phyloP scores from a whole-genome alignment of 2,329 filamentous ascomycete genomes.

The Calonectria multiphialidica region DNA sequence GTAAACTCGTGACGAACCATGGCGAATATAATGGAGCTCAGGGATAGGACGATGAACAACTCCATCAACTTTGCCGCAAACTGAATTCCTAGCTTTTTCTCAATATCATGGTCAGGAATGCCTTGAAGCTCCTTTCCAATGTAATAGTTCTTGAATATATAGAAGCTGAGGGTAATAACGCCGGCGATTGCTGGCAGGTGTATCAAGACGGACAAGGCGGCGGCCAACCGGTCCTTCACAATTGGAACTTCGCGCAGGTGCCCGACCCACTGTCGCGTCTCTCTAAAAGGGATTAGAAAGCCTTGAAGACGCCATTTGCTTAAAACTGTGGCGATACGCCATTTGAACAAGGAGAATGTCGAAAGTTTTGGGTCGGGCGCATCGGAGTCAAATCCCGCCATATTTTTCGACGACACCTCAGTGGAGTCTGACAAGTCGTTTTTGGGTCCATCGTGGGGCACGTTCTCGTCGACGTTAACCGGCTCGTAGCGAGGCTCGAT shows the following conservation, averaged over 20 bases:
- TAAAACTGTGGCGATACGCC: slow-evolving; percentile 28
- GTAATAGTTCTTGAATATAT: slow-evolving; percentile 39
- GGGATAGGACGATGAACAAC: slow-evolving; percentile 34
- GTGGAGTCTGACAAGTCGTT: background rate
- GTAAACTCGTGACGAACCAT: slow-evolving; percentile 36
- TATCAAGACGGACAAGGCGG: slow-evolving; percentile 25
- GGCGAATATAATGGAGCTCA: slow-evolving; percentile 33
- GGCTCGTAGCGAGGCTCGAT: slow-evolving; percentile 30
- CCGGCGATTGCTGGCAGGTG: slow-evolving; percentile 35
- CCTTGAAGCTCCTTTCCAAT: slow-evolving; percentile 39
- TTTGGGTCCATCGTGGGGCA: background rate
- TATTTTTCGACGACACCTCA: background rate
- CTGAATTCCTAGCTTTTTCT: slow-evolving; percentile 37
- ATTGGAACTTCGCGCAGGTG: slow-evolving; percentile 26
- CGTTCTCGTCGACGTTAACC: slow-evolving; percentile 27
- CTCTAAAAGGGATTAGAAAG: slow-evolving; percentile 10
- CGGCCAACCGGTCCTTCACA: slow-evolving; percentile 34
- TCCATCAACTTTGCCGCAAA: slow-evolving; percentile 38
- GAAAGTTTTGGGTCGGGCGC: background rate
- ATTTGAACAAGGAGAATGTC: slow-evolving; percentile 18
- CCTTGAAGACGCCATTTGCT: slow-evolving; percentile 36
- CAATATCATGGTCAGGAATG: slow-evolving; percentile 26
- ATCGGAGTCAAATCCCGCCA: background rate
- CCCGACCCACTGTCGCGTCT: slow-evolving; percentile 13
- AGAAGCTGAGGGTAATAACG: slow-evolving; percentile 32